Conservation (phyloP, 2,329 filamentous ascomycete genomes). For the Trichoderma gracile region DNA sequence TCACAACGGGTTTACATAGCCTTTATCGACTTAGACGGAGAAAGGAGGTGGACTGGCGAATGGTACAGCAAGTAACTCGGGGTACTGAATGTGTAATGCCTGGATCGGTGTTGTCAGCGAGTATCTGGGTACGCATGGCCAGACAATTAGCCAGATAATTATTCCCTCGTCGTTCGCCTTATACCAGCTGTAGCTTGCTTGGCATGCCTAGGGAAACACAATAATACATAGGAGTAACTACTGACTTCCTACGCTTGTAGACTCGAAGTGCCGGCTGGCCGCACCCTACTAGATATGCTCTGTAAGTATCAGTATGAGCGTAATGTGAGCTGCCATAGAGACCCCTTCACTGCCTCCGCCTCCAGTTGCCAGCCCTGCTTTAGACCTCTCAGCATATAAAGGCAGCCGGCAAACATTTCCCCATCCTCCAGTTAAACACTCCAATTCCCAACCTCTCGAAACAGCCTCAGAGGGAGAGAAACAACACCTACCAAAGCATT, state of each 20-base stretch:
- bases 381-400: background rate
- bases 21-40: background rate
- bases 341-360: background rate
- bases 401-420: background rate
- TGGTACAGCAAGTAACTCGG: background rate
- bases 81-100: background rate
- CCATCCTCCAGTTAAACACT: background rate
- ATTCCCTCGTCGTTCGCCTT: no score
- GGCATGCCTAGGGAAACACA: no score
- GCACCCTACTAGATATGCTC: background rate
- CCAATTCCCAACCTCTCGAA: background rate
- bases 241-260: no score
- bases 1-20: background rate
- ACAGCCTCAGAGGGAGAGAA: background rate
- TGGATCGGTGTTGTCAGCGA: background rate
- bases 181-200: no score
- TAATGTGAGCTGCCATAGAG: background rate
- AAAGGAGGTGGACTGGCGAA: background rate
- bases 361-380: background rate
- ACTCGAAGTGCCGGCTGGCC: background rate
- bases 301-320: background rate
- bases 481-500: no score
- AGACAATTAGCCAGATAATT: no score
- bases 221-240: no score
- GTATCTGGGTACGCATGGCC: background rate